Conservation (phyloP, 371 early-diverging fungal genomes). For the Mucor indicus region DNA sequence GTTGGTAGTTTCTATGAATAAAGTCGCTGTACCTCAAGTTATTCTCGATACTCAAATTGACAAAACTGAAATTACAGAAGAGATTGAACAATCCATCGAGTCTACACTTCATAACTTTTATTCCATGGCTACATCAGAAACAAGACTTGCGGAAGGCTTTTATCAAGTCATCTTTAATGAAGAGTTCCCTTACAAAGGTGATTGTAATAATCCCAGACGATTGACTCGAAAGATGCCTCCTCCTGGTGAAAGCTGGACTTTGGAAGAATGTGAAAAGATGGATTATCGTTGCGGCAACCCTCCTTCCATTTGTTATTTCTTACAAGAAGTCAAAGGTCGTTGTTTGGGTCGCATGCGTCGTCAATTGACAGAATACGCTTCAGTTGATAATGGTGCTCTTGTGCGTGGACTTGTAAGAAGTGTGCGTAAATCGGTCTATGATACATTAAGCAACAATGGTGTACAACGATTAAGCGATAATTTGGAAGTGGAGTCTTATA, state of each 20-base stretch:
- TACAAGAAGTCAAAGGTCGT: conserved; percentile 44
- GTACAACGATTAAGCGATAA: conserved; percentile 31
- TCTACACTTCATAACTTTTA: conserved; percentile 17
- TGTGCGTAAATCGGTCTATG: conserved; percentile 26
- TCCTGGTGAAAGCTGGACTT: conserved; percentile 51
- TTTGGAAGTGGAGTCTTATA: conserved; percentile 20
- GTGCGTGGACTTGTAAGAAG: conserved; percentile 27
- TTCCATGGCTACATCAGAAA: conserved; percentile 16
- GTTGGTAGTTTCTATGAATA: conserved; percentile 25
- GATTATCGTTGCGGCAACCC: conserved; percentile 72
- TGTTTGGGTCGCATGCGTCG: conserved; percentile 33
- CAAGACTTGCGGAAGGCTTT: conserved; percentile 36
- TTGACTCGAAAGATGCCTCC: conserved; percentile 54
- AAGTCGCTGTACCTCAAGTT: conserved; percentile 22
- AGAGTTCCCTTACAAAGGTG: conserved; percentile 59
- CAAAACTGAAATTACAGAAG: conserved; percentile 28
- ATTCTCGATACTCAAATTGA: conserved; percentile 27
- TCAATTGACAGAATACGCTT: conserved; percentile 34
- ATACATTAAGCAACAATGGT: conserved; percentile 28
- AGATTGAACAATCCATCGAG: conserved; percentile 17
- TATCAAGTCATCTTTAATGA: conserved; percentile 55
- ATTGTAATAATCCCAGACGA: conserved; percentile 57
- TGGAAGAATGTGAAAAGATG: conserved; percentile 59
- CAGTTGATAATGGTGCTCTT: conserved; percentile 34
- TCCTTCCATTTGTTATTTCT: conserved; percentile 63